Conservation (phyloP, 345 rosid species). For the Kernera saxatilis region DNA sequence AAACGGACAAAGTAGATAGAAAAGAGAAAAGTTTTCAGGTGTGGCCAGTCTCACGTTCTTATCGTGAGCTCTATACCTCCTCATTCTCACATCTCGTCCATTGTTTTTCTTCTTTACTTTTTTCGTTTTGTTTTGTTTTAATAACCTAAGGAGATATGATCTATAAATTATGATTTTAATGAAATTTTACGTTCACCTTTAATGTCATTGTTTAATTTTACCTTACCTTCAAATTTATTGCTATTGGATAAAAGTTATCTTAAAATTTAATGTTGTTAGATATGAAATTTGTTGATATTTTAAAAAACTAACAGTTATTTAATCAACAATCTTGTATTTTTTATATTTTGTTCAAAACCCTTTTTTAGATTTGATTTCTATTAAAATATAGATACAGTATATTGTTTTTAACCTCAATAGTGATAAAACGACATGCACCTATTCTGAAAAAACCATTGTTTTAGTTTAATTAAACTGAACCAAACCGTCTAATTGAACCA, state of each 20-base stretch:
- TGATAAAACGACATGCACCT: not conserved
- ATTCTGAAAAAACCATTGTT: not conserved
- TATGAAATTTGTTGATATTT: not conserved
- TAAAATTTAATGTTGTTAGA: not conserved
- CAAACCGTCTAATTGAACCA: not conserved
- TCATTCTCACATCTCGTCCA: not conserved
- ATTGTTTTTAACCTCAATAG: not conserved
- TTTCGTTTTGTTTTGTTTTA: not conserved
- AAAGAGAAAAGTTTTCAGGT: not conserved
- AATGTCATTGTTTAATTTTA: not conserved
- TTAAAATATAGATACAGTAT: not conserved
- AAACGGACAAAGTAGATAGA: conserved; percentile 1
- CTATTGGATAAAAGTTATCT: not conserved
- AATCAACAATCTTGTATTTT: not conserved
- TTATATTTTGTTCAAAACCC: not conserved
- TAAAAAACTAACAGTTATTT: not conserved
- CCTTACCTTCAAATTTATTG: not conserved
- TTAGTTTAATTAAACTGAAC: not conserved
- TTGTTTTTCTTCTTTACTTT: not conserved
- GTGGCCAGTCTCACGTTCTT: conserved; percentile 26
- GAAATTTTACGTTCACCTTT: not conserved
- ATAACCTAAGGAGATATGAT: not conserved
- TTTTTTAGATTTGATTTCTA: not conserved
- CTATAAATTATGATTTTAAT: conserved; percentile 1
- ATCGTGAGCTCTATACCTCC: conserved; percentile 6